Percentiles rank a stretch among this genome's conserved stretches.
These are phyloP conservation scores for Rubia tinctorum DNA, from an alignment of 305 asterid genomes.

Conservation along the genomic window DNA sequence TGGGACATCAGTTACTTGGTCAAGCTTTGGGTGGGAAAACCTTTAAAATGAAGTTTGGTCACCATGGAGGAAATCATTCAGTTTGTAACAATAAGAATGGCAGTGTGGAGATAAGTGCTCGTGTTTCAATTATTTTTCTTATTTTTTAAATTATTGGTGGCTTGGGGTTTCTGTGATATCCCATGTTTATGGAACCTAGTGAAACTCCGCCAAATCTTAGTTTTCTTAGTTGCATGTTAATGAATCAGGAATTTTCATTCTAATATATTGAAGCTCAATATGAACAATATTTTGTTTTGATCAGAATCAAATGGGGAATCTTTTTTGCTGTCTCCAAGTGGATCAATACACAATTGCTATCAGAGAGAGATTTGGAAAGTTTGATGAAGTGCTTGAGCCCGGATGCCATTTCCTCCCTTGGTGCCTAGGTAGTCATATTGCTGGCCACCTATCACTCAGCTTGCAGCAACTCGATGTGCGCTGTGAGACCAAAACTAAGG, in stretches of 20 bases:
- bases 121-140: constrained; percentile 38
- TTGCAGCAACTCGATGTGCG: constrained; percentile 42
- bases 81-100: constrained; percentile 75
- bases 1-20: constrained; percentile 98
- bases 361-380: constrained; percentile 38
- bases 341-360: constrained; percentile 40
- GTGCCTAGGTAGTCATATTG: constrained; percentile 32
- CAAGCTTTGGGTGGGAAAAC: constrained; percentile 98
- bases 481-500: constrained; percentile 46
- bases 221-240: constrained; percentile 4
- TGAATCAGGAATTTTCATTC: background rate
- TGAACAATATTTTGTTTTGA: background rate
- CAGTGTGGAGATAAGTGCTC: constrained; percentile 91
- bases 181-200: background rate
- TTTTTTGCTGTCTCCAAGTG: constrained; percentile 35
- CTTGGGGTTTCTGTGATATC: background rate
- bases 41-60: constrained; percentile 96
- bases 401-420: constrained; percentile 49
- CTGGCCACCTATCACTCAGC: constrained; percentile 37
- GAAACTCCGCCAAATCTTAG: background rate
- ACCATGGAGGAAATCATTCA: constrained; percentile 97
- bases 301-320: constrained; percentile 33
- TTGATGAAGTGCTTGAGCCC: constrained; percentile 38
- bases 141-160: background rate
- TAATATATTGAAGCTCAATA: background rate